Conservation (phyloP, 225 moss, liverwort and hornwort species). For the Neckera pumila region DNA sequence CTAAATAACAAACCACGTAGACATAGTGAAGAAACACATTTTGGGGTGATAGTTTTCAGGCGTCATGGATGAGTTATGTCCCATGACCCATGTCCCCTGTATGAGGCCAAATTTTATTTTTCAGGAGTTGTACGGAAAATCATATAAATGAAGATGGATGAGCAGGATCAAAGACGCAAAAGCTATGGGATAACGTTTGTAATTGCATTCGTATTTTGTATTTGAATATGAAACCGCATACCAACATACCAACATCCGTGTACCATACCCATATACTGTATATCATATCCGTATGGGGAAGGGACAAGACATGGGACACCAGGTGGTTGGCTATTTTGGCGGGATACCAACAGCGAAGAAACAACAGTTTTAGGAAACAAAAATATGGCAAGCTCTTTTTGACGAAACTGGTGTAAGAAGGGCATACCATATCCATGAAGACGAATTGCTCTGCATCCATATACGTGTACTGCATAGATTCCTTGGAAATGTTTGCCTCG, state of each 20-base stretch:
- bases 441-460: conserved; percentile 91
- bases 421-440: conserved; percentile 92
- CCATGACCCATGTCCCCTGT: neutral
- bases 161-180: neutral
- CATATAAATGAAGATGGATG: neutral
- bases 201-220: neutral
- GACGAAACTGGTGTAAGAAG: neutral
- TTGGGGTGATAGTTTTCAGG: neutral
- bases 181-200: neutral
- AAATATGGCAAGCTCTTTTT: neutral
- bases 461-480: conserved; percentile 89
- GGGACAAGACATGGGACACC: neutral
- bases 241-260: neutral
- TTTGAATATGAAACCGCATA: neutral
- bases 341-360: neutral
- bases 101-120: neutral
- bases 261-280: neutral
- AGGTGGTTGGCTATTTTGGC: neutral
- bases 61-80: neutral
- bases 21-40: neutral
- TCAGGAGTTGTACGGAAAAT: fast-evolving
- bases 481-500: conserved; percentile 66
- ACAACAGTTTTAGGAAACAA: neutral
- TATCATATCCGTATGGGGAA: neutral
- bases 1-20: neutral